Evolutionary conservation across 2,329 filamentous ascomycete genomes (phyloP).

Genomic region (Metarhizium brunneum): DNA sequence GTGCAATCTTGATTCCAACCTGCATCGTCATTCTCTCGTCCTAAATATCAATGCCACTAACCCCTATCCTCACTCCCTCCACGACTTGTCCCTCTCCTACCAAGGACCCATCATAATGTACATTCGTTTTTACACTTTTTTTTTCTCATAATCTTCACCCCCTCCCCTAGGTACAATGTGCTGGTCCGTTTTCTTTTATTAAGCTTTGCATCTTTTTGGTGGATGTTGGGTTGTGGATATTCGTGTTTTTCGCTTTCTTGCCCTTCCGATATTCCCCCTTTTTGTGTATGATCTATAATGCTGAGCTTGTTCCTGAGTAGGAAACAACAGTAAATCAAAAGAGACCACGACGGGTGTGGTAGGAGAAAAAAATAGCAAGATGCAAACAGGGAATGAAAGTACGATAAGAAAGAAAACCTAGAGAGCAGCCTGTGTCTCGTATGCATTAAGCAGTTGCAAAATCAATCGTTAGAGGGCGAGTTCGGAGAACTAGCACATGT

Average conservation of each 20-base stretch:
- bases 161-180: not conserved
- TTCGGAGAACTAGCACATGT: constrained; percentile 31
- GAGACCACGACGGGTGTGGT: not conserved
- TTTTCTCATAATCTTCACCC: not conserved
- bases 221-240: not conserved
- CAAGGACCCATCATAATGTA: not conserved
- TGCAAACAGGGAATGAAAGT: constrained; percentile 6
- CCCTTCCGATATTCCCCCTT: not conserved
- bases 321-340: not conserved
- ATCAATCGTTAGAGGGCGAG: constrained; percentile 32
- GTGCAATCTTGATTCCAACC: constrained; percentile 5
- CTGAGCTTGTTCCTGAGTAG: not conserved
- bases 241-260: not conserved
- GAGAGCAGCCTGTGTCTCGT: constrained; percentile 22
- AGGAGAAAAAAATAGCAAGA: not conserved
- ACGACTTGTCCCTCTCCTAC: not conserved
- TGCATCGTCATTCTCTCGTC: constrained; percentile 1
- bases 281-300: constrained; percentile 4
- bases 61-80: not conserved
- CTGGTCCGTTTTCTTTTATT: not conserved
- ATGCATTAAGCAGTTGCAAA: constrained; percentile 23
- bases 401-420: constrained; percentile 14
- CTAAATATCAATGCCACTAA: not conserved
- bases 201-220: not conserved
- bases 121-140: not conserved